Percentiles rank a stretch among this genome's conserved stretches.
phyloP scores from a whole-genome alignment of 164 flowering plant genomes.

The Piper betle region DNA sequence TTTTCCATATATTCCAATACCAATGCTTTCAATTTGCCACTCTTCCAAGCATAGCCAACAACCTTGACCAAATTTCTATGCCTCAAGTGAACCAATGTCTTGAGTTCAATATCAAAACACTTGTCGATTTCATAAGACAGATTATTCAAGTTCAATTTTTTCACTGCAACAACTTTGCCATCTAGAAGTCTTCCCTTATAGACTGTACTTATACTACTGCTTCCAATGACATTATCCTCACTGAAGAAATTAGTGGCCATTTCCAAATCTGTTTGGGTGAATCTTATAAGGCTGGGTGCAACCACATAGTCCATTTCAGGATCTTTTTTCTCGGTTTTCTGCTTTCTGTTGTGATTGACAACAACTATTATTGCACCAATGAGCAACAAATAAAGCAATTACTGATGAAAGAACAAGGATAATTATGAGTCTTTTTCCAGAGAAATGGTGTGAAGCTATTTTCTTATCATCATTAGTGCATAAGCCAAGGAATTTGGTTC shows the following conservation, averaged over 20 bases:
- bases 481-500: conserved; percentile 20
- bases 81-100: conserved; percentile 41
- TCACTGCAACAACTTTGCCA: conserved; percentile 39
- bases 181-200: conserved; percentile 47
- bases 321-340: conserved; percentile 5
- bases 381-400: conserved; percentile 17
- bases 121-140: conserved; percentile 49
- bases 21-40: conserved; percentile 54
- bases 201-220: conserved; percentile 59
- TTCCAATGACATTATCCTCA: conserved; percentile 39
- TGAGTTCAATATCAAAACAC: conserved; percentile 53
- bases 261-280: conserved; percentile 33
- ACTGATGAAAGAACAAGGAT: conserved; percentile 28
- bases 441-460: conserved; percentile 12
- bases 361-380: conserved; percentile 11
- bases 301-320: conserved; percentile 14
- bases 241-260: conserved; percentile 46
- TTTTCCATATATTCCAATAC: conserved; percentile 73
- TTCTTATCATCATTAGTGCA: conserved; percentile 20
- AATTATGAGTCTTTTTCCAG: conserved; percentile 25
- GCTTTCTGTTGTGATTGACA: conserved; percentile 10
- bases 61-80: conserved; percentile 71
- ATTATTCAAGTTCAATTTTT: conserved; percentile 41
- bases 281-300: conserved; percentile 36
- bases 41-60: conserved; percentile 80